Evolutionary conservation across 2,329 filamentous ascomycete species (phyloP), one percentile per base, ranked within the genome.

Genomic region (Pyrenophora seminiperda): DNA sequence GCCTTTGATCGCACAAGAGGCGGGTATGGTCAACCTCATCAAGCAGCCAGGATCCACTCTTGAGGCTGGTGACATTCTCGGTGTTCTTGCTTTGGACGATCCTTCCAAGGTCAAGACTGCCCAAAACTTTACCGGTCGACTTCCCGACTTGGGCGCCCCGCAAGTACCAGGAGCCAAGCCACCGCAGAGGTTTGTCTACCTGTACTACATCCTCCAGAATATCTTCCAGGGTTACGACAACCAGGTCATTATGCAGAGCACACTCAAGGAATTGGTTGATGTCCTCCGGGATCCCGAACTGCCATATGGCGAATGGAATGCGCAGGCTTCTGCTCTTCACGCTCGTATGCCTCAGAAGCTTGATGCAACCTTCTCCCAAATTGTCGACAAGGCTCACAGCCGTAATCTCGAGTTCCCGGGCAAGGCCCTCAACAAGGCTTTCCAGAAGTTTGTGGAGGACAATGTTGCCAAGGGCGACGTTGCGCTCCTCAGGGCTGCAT

Each of bases 41-140:
- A 99, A 99, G 84, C 94, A 97, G 78, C 94, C 94, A 56, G 94
- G 94, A 73, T 90, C 94, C n/a, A 95, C 91, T 14, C 88, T 99
- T 39, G 92, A 97, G 75, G 94, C 94, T 71, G 94, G 94, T 75
- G 94, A 99, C 72, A 97, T 99, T 53, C 85, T 99, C n/a, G 94
- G 92, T 78, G 97, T 99, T 58, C 83, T 99, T 19, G 88, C 93
- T 56, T 82, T 99, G 29, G 94, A 99, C 70, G 94, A 99, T 73
- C 94, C 94, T 3, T 91, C 89, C 63, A 91, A 92, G 66, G 92
- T 99, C 70, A 97, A 99, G 83, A 92, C 96, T 68, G 94, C 94
- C 0, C 89, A 95, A 76, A 89, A 91, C 36, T 99, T 96, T 81
- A 81, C 94, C 37, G 93, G 90, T 43, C 90, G 95, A 72, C 85